Conservation (phyloP, 1,284 basidiomycete genomes). For the Heliocybe sulcata region DNA sequence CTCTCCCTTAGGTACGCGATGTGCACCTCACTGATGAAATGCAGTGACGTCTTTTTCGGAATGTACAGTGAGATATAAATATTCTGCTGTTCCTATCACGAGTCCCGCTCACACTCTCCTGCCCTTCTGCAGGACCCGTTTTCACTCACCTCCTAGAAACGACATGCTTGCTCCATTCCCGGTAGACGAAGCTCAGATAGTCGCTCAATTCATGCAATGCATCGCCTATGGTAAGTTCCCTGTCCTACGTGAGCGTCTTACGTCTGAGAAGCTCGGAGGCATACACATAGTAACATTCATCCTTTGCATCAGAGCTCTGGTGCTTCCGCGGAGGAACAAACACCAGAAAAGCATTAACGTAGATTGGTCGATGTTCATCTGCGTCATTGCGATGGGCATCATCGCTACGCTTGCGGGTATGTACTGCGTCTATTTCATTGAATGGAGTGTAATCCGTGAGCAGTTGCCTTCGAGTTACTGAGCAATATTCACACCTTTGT, state of each 20-base stretch:
- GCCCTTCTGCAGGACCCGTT: too few relatives aligned
- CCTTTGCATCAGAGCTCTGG: slow-evolving; percentile 3
- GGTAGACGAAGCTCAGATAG: slow-evolving; percentile 6
- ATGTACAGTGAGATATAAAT: too few relatives aligned
- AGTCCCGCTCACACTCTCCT: too few relatives aligned
- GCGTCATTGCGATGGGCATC: slow-evolving; percentile 8
- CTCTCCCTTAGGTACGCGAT: too few relatives aligned
- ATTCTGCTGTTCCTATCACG: too few relatives aligned
- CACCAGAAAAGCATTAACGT: background rate
- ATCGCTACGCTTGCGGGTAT: slow-evolving; percentile 14
- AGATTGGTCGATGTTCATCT: slow-evolving; percentile 9
- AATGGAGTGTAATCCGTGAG: background rate
- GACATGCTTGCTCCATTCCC: too few relatives aligned
- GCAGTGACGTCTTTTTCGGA: too few relatives aligned
- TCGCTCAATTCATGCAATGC: slow-evolving; percentile 8
- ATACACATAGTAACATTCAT: slow-evolving; percentile 5
- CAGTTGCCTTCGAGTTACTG: slow-evolving; percentile 15
- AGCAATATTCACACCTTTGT: slow-evolving; percentile 20
- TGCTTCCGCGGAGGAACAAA: slow-evolving; percentile 1
- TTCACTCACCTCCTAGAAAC: too few relatives aligned
- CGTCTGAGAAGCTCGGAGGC: background rate
- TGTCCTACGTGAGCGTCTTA: background rate
- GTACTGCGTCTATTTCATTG: background rate
- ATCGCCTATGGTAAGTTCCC: slow-evolving; percentile 7
- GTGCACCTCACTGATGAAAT: too few relatives aligned